Evolutionary conservation across 192 early-diverging fungal genomes (phyloP), one percentile per base, ranked within the genome.

Genomic region (Backusella psychrophila): DNA sequence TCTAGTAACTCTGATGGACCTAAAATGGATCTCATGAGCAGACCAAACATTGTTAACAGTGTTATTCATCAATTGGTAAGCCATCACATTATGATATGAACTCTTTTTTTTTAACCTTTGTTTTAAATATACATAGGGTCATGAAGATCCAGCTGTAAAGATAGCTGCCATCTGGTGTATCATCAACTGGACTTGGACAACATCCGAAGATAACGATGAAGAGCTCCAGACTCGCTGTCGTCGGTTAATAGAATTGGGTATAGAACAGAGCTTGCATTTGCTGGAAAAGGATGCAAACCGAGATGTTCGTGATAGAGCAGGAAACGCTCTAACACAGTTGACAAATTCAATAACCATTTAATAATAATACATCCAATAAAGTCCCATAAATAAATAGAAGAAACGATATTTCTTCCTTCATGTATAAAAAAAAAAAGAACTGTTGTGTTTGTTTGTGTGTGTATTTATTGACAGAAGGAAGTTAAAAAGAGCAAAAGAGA

Each of bases 221-320:
- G 80, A 78, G 8, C 66, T 86, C 1, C 77, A 79, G 38, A 85
- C 85, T 0, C 85, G 94, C 36, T 76, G 91, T 14, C 68, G 38
- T 8, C 63, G 78, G 11, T 75, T 94, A 59, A 83, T 85, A 39
- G 78, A 79, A 14, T 70, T 92, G 49, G 91, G 91, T 14, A 82
- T 93, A 23, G 89, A 90, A 44, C 75, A 89, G 2, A 81, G 85
- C 41, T 81, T 95, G 11, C 79, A 85, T 53, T 21, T 80, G 8
- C 71, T 94, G 83, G 82, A 80, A 26, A 80, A 85, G 7, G 94
- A 95, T 74, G 70, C 72, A 21, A 84, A 89, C 59, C 75, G 82
- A 52, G 93, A 94, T 78, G 94, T 95, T 6, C 87, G 90, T 14
- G 91, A 95, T 71, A 85, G 91, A 31, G 93, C 89, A 21, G 89